Conservation (phyloP, 2,329 filamentous ascomycete species). For the Verticillium nubilum region DNA sequence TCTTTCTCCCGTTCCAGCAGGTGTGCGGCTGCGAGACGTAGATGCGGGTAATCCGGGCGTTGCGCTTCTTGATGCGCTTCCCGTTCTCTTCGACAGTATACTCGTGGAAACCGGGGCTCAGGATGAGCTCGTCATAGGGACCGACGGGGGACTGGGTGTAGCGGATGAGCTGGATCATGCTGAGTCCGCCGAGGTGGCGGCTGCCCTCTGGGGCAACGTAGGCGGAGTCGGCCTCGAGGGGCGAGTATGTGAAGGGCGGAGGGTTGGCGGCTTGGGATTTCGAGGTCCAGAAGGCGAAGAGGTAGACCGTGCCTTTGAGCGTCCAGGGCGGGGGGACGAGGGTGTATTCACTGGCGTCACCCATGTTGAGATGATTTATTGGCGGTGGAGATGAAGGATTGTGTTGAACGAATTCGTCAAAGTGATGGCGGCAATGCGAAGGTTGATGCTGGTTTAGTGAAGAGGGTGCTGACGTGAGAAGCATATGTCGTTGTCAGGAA, state of each 20-base stretch:
- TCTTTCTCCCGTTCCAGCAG: constrained; percentile 46
- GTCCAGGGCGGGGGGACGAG: constrained; percentile 30
- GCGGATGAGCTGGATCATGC: constrained; percentile 44
- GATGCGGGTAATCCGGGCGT: constrained; percentile 42
- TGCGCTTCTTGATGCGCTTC: constrained; percentile 25
- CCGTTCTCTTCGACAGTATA: constrained; percentile 30
- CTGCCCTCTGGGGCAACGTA: constrained; percentile 27
- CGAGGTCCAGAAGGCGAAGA: constrained; percentile 34
- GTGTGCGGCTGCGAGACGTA: constrained; percentile 49
- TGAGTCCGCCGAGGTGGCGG: constrained; percentile 36
- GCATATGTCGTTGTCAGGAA: not conserved
- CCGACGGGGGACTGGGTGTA: constrained; percentile 46
- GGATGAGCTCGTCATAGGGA: constrained; percentile 46
- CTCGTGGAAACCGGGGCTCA: constrained; percentile 40
- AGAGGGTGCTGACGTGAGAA: not conserved
- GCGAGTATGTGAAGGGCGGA: constrained; percentile 34
- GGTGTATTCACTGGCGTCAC: not conserved
- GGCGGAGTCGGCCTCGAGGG: constrained; percentile 35
- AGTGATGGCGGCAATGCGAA: not conserved
- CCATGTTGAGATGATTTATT: not conserved
- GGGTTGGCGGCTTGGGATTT: constrained; percentile 22
- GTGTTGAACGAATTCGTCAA: not conserved
- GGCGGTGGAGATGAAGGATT: not conserved
- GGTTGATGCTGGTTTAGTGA: not conserved
- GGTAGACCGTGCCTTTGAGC: constrained; percentile 37